phyloP scores from a whole-genome alignment of 2,329 filamentous ascomycete genomes.

The Penicillium sp. region DNA sequence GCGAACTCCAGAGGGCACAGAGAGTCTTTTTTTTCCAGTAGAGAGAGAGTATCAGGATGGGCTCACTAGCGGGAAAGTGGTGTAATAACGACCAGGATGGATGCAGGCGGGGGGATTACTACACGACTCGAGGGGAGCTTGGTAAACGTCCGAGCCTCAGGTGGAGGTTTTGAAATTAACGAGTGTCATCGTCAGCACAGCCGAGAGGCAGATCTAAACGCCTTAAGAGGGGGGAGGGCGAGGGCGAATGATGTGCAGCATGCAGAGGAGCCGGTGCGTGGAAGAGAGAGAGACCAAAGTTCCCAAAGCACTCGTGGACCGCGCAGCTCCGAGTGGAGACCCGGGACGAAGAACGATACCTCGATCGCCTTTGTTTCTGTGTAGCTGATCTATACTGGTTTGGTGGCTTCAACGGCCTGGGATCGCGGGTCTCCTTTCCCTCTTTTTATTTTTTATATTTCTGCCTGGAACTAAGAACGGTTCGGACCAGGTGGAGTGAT shows the following conservation, averaged over 20 bases:
- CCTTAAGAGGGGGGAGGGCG: conserved; percentile 5
- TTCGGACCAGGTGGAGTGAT: conserved; percentile 19
- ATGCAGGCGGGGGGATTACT: conserved; percentile 34
- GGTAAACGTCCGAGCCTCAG: conserved; percentile 23
- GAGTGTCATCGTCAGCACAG: conserved; percentile 13
- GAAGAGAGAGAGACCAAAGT: not conserved
- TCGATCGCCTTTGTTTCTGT: conserved; percentile 1
- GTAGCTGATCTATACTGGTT: conserved; percentile 7
- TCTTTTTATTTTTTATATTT: not conserved
- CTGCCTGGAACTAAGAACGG: conserved; percentile 1
- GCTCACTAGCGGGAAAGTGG: conserved; percentile 38
- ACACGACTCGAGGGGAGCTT: conserved; percentile 21
- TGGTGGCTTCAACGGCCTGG: conserved; percentile 1
- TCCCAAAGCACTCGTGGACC: not conserved
- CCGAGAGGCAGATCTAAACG: conserved; percentile 18
- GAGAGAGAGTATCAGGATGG: conserved; percentile 29
- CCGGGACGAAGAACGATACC: not conserved
- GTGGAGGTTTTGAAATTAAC: conserved; percentile 14
- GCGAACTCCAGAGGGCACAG: conserved; percentile 11
- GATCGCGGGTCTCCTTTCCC: not conserved
- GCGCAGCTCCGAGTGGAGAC: not conserved
- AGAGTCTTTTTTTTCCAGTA: conserved; percentile 2
- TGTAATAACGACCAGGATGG: conserved; percentile 41
- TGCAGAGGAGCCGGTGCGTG: conserved; percentile 19
- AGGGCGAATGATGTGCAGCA: conserved; percentile 30